Evolutionary conservation across 2,329 filamentous ascomycete species (phyloP).

Genomic region (Aureobasidium sp.): DNA sequence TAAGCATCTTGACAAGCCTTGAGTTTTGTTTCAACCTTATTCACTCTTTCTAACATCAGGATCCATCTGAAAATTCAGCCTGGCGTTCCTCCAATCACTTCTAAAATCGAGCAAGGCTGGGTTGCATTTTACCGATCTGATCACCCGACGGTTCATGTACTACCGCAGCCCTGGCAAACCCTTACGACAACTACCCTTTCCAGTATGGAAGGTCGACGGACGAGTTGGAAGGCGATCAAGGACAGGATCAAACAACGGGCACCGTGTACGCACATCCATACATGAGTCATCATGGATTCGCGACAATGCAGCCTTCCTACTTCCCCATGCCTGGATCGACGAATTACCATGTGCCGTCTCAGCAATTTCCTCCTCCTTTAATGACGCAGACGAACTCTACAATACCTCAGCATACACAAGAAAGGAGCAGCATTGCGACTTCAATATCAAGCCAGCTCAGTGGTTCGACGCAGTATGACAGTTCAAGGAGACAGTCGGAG

Average conservation of each 20-base stretch:
- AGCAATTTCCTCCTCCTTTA: background rate
- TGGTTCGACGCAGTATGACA: background rate
- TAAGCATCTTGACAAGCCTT: slow-evolving; percentile 1
- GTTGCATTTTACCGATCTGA: background rate
- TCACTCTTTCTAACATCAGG: background rate
- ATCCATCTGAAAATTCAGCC: too few relatives aligned
- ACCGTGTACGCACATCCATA: background rate
- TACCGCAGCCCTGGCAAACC: slow-evolving; percentile 11
- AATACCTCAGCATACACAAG: background rate
- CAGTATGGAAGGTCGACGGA: background rate
- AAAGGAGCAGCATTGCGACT: background rate
- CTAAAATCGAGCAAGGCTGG: background rate
- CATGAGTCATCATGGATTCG: background rate
- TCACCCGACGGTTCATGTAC: background rate
- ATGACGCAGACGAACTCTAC: background rate
- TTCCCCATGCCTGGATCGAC: background rate
- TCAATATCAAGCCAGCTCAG: slow-evolving; percentile 1
- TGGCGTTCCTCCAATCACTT: background rate
- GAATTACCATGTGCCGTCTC: background rate
- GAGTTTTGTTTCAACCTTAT: slow-evolving; percentile 4
- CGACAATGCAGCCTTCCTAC: slow-evolving; percentile 2
- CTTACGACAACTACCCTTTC: slow-evolving; percentile 1
- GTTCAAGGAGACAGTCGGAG: background rate
- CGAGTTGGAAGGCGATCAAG: background rate
- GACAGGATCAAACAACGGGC: background rate